These are phyloP conservation scores for Pestalotiopsis sp. DNA, from an alignment of 2,329 filamentous ascomycete genomes.

Conservation along the genomic window DNA sequence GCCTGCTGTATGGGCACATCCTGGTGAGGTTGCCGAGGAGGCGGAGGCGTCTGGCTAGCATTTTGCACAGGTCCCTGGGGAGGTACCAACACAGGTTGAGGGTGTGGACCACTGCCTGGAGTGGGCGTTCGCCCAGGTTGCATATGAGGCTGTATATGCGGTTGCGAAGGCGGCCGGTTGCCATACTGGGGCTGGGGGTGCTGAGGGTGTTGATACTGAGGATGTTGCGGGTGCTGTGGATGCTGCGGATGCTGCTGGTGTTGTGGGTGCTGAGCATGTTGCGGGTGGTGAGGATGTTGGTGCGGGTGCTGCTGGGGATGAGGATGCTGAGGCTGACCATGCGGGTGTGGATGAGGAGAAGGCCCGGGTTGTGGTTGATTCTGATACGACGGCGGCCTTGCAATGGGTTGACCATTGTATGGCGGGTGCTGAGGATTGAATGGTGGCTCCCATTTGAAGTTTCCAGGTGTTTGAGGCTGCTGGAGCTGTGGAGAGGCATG, in stretches of 20 bases:
- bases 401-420: conserved; percentile 18
- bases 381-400: conserved; percentile 31
- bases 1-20: conserved; percentile 30
- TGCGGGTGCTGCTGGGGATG: conserved; percentile 26
- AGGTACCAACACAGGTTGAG: conserved; percentile 32
- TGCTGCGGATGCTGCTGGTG: conserved; percentile 28
- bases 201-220: conserved; percentile 27
- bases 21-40: conserved; percentile 31
- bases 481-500: conserved; percentile 24
- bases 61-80: conserved; percentile 34
- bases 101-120: conserved; percentile 28
- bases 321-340: conserved; percentile 28
- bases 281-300: conserved; percentile 24
- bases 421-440: conserved; percentile 39
- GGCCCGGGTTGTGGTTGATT: conserved; percentile 21
- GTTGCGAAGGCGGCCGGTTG: conserved; percentile 26
- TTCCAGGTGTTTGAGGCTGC: conserved; percentile 30
- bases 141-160: conserved; percentile 9
- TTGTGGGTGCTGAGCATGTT: conserved; percentile 23
- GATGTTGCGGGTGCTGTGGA: conserved; percentile 24
- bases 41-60: conserved; percentile 30
- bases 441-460: conserved; percentile 44
- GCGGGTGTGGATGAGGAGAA: conserved; percentile 21
- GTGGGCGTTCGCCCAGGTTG: conserved; percentile 38
- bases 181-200: conserved; percentile 25